Evolutionary conservation across 2,329 filamentous ascomycete genomes (phyloP).

Genomic region (Penicillium oxalicum): DNA sequence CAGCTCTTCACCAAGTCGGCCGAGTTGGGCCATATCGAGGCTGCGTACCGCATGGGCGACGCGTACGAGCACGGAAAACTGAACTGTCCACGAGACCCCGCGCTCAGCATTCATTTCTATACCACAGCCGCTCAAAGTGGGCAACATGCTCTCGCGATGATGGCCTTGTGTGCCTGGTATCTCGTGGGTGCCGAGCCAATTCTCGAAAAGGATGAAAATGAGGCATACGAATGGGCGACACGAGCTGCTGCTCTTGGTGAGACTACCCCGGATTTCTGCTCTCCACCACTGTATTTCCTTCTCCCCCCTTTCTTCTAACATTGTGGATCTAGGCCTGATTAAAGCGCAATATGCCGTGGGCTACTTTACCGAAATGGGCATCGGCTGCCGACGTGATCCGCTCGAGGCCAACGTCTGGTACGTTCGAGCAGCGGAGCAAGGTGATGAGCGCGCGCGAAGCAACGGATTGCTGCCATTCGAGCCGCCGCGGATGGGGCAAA

Average conservation of each 20-base stretch:
- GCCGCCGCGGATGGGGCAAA: slow-evolving; percentile 62
- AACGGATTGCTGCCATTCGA: slow-evolving; percentile 78
- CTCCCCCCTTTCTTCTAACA: too few species aligned
- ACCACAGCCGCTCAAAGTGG: slow-evolving; percentile 82
- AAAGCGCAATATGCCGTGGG: slow-evolving; percentile 90
- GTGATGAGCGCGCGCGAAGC: slow-evolving; percentile 84
- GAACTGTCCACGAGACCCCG: slow-evolving; percentile 81
- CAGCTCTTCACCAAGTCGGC: slow-evolving; percentile 92
- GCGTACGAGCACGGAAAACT: slow-evolving; percentile 91
- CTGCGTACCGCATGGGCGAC: slow-evolving; percentile 84
- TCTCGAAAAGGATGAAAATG: slow-evolving; percentile 87
- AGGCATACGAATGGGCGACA: slow-evolving; percentile 94
- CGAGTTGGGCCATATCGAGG: slow-evolving; percentile 81
- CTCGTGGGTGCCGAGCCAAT: slow-evolving; percentile 90
- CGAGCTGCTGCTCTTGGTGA: slow-evolving; percentile 79
- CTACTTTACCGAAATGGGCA: slow-evolving; percentile 98
- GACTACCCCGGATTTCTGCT: slow-evolving; percentile 26
- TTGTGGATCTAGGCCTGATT: slow-evolving; percentile 33
- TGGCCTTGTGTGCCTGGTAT: slow-evolving; percentile 98
- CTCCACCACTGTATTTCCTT: too few species aligned
- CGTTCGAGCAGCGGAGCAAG: slow-evolving; percentile 86
- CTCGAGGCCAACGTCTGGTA: slow-evolving; percentile 98
- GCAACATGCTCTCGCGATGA: slow-evolving; percentile 83
- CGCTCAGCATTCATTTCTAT: slow-evolving; percentile 94
- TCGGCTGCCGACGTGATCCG: slow-evolving; percentile 89